Evolutionary conservation across 495 filamentous ascomycete genomes (phyloP).

Genomic region (Podospora didyma): DNA sequence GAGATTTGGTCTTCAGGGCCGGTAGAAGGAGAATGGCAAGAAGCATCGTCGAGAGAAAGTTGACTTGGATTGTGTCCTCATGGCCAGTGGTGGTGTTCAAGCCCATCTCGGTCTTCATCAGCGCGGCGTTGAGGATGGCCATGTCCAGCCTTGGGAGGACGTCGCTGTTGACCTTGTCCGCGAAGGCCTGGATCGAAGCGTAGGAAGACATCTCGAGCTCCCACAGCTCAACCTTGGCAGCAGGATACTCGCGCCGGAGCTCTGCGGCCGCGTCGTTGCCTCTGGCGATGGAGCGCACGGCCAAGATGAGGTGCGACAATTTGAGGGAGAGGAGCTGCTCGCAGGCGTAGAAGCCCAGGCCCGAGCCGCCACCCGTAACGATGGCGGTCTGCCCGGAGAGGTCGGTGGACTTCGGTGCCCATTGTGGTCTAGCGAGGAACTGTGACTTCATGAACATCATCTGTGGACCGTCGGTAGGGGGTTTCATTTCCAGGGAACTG

Average conservation of each 20-base stretch:
- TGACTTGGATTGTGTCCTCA: slow-evolving; percentile 43
- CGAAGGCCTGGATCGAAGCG: slow-evolving; percentile 44
- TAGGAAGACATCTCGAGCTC: slow-evolving; percentile 48
- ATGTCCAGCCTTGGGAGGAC: slow-evolving; percentile 45
- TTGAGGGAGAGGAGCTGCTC: slow-evolving; percentile 43
- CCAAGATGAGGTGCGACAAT: slow-evolving; percentile 50
- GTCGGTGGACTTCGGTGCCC: slow-evolving; percentile 7
- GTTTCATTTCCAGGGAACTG: no score
- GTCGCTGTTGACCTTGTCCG: slow-evolving; percentile 25
- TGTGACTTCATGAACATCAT: no score
- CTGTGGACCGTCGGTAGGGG: no score
- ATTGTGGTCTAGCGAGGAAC: slow-evolving; percentile 6
- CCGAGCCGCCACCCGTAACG: slow-evolving; percentile 51
- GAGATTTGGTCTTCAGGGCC: slow-evolving; percentile 34
- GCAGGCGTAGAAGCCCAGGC: slow-evolving; percentile 50
- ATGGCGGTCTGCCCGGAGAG: slow-evolving; percentile 42
- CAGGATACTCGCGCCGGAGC: slow-evolving; percentile 29
- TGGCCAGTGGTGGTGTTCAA: slow-evolving; percentile 39
- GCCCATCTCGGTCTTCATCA: slow-evolving; percentile 29
- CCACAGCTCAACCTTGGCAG: slow-evolving; percentile 51
- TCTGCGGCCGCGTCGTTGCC: slow-evolving; percentile 41
- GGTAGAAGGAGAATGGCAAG: slow-evolving; percentile 50
- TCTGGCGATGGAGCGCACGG: slow-evolving; percentile 45
- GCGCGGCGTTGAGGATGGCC: slow-evolving; percentile 51
- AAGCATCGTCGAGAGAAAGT: slow-evolving; percentile 46